Evolutionary conservation across 2,329 filamentous ascomycete genomes (phyloP).

Genomic region (Cadophora luteo-olivacea): DNA sequence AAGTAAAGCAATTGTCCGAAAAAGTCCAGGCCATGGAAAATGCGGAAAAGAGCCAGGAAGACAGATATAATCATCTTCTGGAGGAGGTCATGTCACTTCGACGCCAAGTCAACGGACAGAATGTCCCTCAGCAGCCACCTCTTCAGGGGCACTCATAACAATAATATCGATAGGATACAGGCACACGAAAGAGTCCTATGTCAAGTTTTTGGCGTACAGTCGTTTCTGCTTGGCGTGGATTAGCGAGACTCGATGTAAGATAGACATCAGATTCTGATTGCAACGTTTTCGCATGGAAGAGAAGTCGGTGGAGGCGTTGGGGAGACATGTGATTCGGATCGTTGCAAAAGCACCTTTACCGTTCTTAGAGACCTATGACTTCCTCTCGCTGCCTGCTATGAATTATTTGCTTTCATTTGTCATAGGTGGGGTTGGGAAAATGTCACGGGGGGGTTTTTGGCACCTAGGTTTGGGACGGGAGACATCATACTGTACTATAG

Average conservation of each 20-base stretch:
- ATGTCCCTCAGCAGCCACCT: conserved; percentile 30
- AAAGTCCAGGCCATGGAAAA: conserved; percentile 50
- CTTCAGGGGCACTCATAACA: conserved; percentile 35
- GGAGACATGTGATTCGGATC: conserved; percentile 23
- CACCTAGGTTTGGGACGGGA: conserved; percentile 4
- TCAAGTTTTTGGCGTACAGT: conserved; percentile 35
- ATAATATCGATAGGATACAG: conserved; percentile 35
- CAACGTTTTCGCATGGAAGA: conserved; percentile 20
- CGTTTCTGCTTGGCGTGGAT: conserved; percentile 38
- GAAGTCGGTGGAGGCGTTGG: conserved; percentile 35
- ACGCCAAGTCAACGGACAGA: conserved; percentile 37
- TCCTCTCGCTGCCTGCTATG: conserved; percentile 23
- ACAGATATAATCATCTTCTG: conserved; percentile 41
- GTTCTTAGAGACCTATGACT: conserved; percentile 18
- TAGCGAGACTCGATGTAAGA: conserved; percentile 38
- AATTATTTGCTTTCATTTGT: conserved; percentile 23
- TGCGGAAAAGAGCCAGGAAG: conserved; percentile 39
- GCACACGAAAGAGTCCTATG: conserved; percentile 40
- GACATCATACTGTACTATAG: conserved; percentile 14
- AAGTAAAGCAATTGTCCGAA: conserved; percentile 55
- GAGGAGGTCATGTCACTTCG: conserved; percentile 41
- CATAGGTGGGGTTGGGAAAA: conserved; percentile 14
- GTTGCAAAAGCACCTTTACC: conserved; percentile 22
- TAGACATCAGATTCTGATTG: conserved; percentile 34
- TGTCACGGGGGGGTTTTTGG: background rate